Conservation (phyloP, 1,139 yeast species). For the Lodderomyces margitis region DNA sequence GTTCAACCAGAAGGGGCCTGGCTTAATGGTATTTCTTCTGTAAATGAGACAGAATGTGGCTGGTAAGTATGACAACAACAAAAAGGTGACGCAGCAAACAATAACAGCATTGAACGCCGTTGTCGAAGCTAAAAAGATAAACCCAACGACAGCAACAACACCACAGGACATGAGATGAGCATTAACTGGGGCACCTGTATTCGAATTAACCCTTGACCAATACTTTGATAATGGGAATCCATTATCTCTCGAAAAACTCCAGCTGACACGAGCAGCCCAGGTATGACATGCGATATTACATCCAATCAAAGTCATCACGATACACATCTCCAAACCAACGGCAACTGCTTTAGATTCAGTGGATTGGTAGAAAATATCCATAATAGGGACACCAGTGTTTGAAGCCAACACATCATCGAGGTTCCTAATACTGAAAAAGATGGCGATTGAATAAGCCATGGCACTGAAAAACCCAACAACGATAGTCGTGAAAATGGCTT, state of each 20-base stretch:
- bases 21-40: constrained; percentile 59
- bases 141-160: constrained; percentile 40
- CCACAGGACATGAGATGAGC: constrained; percentile 44
- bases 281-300: constrained; percentile 44
- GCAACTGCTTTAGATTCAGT: constrained; percentile 35
- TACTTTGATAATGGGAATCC: constrained; percentile 50
- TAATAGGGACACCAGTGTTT: constrained; percentile 37
- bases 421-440: constrained; percentile 40
- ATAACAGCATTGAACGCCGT: constrained; percentile 49
- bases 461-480: constrained; percentile 41
- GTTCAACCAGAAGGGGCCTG: no score
- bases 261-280: constrained; percentile 62
- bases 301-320: constrained; percentile 38
- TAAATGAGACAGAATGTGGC: constrained; percentile 50
- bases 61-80: constrained; percentile 39
- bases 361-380: constrained; percentile 42
- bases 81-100: constrained; percentile 43
- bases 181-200: constrained; percentile 43
- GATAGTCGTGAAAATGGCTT: constrained; percentile 43
- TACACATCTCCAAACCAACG: constrained; percentile 31
- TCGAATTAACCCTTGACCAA: constrained; percentile 41
- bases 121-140: constrained; percentile 36
- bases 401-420: constrained; percentile 28
- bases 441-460: constrained; percentile 38
- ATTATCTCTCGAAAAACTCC: no score